Conservation (phyloP, 805 yeast species). For the Dipodascus geniculatus region DNA sequence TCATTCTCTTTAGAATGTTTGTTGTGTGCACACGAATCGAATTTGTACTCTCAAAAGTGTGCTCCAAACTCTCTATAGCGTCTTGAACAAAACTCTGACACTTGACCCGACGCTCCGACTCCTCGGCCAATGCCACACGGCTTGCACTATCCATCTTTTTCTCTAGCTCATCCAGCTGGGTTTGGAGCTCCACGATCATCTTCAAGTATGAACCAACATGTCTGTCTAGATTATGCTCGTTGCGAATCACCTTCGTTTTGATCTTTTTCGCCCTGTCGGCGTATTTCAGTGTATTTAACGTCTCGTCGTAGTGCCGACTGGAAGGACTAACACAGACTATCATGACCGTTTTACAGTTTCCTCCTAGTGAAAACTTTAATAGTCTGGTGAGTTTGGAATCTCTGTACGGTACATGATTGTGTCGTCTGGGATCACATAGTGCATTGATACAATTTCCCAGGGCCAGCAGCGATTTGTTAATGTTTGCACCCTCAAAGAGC, state of each 20-base stretch:
- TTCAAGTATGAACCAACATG: conserved; percentile 78
- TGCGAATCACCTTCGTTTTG: conserved; percentile 65
- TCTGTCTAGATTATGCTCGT: conserved; percentile 62
- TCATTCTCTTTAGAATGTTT: not conserved
- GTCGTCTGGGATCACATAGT: conserved; percentile 56
- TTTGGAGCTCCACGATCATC: conserved; percentile 72
- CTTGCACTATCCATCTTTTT: conserved; percentile 24
- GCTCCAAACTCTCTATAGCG: conserved; percentile 9
- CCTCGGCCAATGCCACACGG: conserved; percentile 11
- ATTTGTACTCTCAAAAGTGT: not conserved
- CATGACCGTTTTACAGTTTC: conserved; percentile 92
- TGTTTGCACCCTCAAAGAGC: conserved; percentile 85
- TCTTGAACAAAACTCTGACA: conserved; percentile 10
- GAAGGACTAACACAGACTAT: conserved; percentile 89
- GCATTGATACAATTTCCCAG: conserved; percentile 93
- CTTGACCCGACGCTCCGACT: conserved; percentile 3
- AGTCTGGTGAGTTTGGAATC: conserved; percentile 84
- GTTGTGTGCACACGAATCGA: not conserved
- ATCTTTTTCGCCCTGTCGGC: conserved; percentile 89
- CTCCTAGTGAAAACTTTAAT: conserved; percentile 81
- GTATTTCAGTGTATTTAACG: conserved; percentile 79
- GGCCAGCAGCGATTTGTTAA: conserved; percentile 78
- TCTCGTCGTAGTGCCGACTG: conserved; percentile 81
- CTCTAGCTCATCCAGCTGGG: conserved; percentile 59
- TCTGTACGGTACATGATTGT: conserved; percentile 77